Evolutionary conservation across 2,329 filamentous ascomycete genomes (phyloP).

Genomic region (Alternaria metachromatica): DNA sequence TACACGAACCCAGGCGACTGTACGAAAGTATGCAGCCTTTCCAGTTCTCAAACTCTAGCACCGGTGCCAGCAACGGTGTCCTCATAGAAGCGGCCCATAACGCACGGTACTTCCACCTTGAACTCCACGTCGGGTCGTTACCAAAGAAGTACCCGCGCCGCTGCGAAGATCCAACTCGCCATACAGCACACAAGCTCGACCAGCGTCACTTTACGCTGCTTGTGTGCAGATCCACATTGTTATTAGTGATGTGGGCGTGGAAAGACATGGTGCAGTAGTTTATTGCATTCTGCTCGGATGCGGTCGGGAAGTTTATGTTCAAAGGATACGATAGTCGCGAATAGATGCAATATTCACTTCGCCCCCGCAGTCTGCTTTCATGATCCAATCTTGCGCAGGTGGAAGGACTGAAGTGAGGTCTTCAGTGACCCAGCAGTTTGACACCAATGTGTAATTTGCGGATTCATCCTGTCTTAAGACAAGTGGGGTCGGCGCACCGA

Average conservation of each 20-base stretch:
- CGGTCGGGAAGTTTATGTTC: not conserved
- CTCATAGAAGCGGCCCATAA: conserved; percentile 38
- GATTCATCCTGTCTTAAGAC: not conserved
- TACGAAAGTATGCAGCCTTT: conserved; percentile 34
- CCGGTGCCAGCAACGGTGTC: conserved; percentile 18
- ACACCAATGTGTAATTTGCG: not conserved
- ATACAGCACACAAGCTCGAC: conserved; percentile 29
- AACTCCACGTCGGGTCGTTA: conserved; percentile 44
- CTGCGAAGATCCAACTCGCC: conserved; percentile 48
- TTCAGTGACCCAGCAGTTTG: not conserved
- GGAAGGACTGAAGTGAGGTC: not conserved
- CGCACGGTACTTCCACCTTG: conserved; percentile 38
- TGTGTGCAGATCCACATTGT: conserved; percentile 53
- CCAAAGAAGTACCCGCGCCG: conserved; percentile 54
- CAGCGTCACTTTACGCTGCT: conserved; percentile 52
- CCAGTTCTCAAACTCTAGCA: conserved; percentile 43
- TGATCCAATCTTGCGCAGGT: not conserved
- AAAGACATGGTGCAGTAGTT: not conserved
- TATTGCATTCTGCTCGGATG: not conserved
- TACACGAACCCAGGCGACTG: conserved; percentile 37
- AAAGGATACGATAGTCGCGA: not conserved
- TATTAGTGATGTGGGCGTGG: conserved; percentile 26
- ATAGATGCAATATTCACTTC: not conserved
- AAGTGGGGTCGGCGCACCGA: not conserved
- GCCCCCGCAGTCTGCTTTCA: not conserved